A percentile compares a stretch with the other conserved stretches of the same genome.
These are phyloP conservation scores for Neocucurbitaria cava DNA, from an alignment of 2,329 filamentous ascomycete species.

Conservation along the genomic window DNA sequence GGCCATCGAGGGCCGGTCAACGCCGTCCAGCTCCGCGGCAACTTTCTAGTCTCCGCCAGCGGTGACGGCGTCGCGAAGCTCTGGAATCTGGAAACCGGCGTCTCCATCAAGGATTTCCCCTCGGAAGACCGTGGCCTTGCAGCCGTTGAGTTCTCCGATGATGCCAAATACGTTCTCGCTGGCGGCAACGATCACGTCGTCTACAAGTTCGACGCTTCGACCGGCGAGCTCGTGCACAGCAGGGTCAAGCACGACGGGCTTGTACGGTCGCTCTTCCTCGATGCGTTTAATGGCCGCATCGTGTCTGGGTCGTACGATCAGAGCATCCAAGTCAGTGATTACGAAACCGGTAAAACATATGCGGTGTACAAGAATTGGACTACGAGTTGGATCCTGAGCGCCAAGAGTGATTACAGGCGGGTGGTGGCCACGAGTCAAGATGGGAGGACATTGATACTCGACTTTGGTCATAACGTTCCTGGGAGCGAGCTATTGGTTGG, in stretches of 20 bases:
- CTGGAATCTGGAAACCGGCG: slow-evolving; percentile 91
- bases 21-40: slow-evolving; percentile 91
- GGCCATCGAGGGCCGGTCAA: slow-evolving; percentile 95
- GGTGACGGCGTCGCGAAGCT: slow-evolving; percentile 93
- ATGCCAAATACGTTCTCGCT: slow-evolving; percentile 90
- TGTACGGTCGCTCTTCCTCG: slow-evolving; percentile 89
- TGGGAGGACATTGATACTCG: slow-evolving; percentile 88
- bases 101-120: slow-evolving; percentile 86
- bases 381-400: slow-evolving; percentile 93
- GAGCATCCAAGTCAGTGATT: slow-evolving; percentile 93
- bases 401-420: slow-evolving; percentile 92
- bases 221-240: slow-evolving; percentile 80
- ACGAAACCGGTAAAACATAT: slow-evolving; percentile 77
- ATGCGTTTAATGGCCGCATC: slow-evolving; percentile 83
- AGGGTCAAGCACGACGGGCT: slow-evolving; percentile 84
- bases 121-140: slow-evolving; percentile 93
- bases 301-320: slow-evolving; percentile 94
- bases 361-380: slow-evolving; percentile 95
- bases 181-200: slow-evolving; percentile 96
- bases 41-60: slow-evolving; percentile 90
- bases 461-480: slow-evolving; percentile 75
- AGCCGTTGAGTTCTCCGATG: slow-evolving; percentile 94
- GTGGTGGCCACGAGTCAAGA: slow-evolving; percentile 96
- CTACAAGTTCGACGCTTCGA: slow-evolving; percentile 94
- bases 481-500: slow-evolving; percentile 58